These are phyloP conservation scores for Ichthyophthirius multifiliis DNA, from an alignment of 169 alveolate species.

Conservation along the genomic window DNA sequence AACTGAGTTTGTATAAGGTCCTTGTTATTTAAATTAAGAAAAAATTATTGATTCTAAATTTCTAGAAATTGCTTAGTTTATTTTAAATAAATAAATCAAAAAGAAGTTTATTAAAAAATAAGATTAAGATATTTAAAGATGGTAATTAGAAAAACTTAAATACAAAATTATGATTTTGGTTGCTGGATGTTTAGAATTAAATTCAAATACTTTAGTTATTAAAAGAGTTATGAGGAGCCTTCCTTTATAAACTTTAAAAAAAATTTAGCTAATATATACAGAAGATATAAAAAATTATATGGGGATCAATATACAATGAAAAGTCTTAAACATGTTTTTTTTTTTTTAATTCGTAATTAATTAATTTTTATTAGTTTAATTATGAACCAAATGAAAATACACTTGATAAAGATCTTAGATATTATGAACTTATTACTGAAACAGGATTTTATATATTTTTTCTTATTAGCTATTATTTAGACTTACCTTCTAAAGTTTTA, in stretches of 20 bases:
- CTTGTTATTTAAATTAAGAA: slow-evolving; percentile 23
- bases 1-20: slow-evolving; percentile 42
- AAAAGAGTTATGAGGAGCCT: slow-evolving; percentile 38
- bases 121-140: slow-evolving; percentile 19
- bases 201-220: slow-evolving; percentile 15
- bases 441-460: slow-evolving; percentile 27
- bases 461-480: slow-evolving; percentile 9
- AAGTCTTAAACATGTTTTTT: slow-evolving; percentile 17
- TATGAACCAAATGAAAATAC: slow-evolving; percentile 1
- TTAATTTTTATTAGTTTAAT: background rate
- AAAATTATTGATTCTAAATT: slow-evolving; percentile 42
- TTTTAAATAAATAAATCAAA: background rate
- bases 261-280: slow-evolving; percentile 5
- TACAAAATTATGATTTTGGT: slow-evolving; percentile 32
- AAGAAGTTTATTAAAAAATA: background rate
- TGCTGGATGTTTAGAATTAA: slow-evolving; percentile 16
- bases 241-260: slow-evolving; percentile 18
- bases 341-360: no score
- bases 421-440: slow-evolving; percentile 14
- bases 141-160: slow-evolving; percentile 26
- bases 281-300: slow-evolving; percentile 3
- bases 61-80: slow-evolving; percentile 21
- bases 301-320: slow-evolving; percentile 8
- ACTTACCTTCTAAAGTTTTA: no score
- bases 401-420: background rate